A percentile compares a stretch with the other conserved stretches of the same genome.
phyloP scores from a whole-genome alignment of 208 protist species.

The Trypanosoma congolense region DNA sequence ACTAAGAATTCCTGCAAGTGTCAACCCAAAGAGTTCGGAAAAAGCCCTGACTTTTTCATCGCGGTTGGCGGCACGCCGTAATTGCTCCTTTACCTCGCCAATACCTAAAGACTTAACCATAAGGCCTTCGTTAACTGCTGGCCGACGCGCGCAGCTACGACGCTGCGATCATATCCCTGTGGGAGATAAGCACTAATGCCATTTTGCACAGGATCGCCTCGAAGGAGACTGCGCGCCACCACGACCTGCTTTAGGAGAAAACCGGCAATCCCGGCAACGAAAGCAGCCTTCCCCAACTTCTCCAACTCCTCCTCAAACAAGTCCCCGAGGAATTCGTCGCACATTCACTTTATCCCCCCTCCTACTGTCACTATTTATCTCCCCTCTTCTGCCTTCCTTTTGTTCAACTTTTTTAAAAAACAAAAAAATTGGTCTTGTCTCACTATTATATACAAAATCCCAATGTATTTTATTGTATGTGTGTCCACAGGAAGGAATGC shows the following conservation, averaged over 20 bases:
- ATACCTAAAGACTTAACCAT: constrained; percentile 36
- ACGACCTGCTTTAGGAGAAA: constrained; percentile 29
- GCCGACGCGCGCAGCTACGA: constrained; percentile 50
- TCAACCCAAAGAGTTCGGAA: constrained; percentile 36
- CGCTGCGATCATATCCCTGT: constrained; percentile 69
- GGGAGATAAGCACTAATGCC: constrained; percentile 63
- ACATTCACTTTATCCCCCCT: background rate
- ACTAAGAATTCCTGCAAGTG: constrained; percentile 47
- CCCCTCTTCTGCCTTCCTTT: too few relatives aligned
- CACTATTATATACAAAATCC: constrained; percentile 4
- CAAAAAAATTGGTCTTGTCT: too few relatives aligned
- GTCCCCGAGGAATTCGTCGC: constrained; percentile 13
- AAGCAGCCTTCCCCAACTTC: constrained; percentile 33
- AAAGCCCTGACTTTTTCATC: constrained; percentile 42
- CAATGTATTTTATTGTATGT: too few relatives aligned
- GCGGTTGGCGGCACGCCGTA: constrained; percentile 34
- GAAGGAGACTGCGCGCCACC: constrained; percentile 12
- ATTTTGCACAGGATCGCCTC: constrained; percentile 45
- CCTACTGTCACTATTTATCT: background rate
- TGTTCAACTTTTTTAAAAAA: too few relatives aligned
- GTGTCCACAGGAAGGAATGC: too few relatives aligned
- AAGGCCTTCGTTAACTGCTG: constrained; percentile 40
- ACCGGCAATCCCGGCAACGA: constrained; percentile 30
- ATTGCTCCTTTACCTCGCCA: constrained; percentile 39
- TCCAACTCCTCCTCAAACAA: constrained; percentile 26